A percentile compares a stretch with the other conserved stretches of the same genome.
Evolutionary conservation across 441 rosid species (phyloP).

Genomic region (Euphorbia celastroides): DNA sequence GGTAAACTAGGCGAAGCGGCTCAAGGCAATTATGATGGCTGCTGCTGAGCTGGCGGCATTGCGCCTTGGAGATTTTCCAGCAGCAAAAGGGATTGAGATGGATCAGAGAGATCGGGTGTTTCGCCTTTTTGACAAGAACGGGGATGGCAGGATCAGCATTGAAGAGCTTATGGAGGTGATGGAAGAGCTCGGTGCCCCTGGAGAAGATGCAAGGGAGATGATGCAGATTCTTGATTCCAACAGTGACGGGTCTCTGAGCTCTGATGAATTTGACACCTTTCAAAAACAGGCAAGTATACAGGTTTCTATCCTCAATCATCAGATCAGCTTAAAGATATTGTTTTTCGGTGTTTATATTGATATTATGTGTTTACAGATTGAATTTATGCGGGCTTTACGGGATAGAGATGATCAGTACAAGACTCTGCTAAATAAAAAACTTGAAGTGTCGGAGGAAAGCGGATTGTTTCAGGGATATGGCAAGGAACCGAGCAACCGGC

Average conservation of each 20-base stretch:
- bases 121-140: slow-evolving; percentile 78
- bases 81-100: slow-evolving; percentile 41
- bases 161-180: slow-evolving; percentile 93
- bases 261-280: slow-evolving; percentile 77
- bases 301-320: background rate
- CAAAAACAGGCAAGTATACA: slow-evolving; percentile 60
- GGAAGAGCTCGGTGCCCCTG: slow-evolving; percentile 97
- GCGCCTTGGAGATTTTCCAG: slow-evolving; percentile 78
- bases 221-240: slow-evolving; percentile 92
- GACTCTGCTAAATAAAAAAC: slow-evolving; percentile 55
- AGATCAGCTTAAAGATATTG: background rate
- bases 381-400: slow-evolving; percentile 65
- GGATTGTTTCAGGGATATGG: slow-evolving; percentile 53
- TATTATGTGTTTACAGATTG: slow-evolving; percentile 42
- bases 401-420: slow-evolving; percentile 58
- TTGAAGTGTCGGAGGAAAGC: slow-evolving; percentile 40
- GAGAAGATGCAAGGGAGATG: slow-evolving; percentile 89
- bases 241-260: slow-evolving; percentile 91
- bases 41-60: slow-evolving; percentile 92
- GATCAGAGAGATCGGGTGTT: slow-evolving; percentile 66
- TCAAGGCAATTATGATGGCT: slow-evolving; percentile 92
- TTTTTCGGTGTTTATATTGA: background rate
- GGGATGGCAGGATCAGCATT: slow-evolving; percentile 93
- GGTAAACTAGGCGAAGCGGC: slow-evolving; percentile 63
- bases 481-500: slow-evolving; percentile 45